These are phyloP conservation scores for Helminthosporium solani DNA, from an alignment of 2,329 filamentous ascomycete genomes.

Conservation along the genomic window DNA sequence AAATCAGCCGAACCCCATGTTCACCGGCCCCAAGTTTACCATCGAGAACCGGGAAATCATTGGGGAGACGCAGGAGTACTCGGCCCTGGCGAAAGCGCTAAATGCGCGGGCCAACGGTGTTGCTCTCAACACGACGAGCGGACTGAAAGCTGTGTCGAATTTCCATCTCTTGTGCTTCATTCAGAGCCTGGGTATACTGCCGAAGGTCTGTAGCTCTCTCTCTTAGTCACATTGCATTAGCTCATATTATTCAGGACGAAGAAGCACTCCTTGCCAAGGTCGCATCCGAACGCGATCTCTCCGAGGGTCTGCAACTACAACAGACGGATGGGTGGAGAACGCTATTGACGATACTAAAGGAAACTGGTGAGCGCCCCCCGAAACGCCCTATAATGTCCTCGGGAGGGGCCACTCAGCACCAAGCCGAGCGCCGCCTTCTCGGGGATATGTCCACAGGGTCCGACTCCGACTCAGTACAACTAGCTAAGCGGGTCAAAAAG, in stretches of 20 bases:
- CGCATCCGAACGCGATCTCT: conserved; percentile 76
- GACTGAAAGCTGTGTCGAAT: conserved; percentile 74
- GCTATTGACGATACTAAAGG: conserved; percentile 86
- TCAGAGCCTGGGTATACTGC: conserved; percentile 75
- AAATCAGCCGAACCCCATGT: conserved; percentile 72
- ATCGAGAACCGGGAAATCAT: conserved; percentile 89
- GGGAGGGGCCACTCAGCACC: conserved; percentile 38
- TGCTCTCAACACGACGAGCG: conserved; percentile 60
- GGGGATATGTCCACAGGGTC: conserved; percentile 37
- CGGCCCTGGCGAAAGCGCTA: conserved; percentile 66
- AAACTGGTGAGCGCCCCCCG: conserved; percentile 93
- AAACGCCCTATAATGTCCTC: conserved; percentile 57
- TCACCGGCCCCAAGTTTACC: conserved; percentile 72
- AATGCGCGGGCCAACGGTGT: conserved; percentile 57
- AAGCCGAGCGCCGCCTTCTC: conserved; percentile 14
- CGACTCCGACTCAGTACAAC: conserved; percentile 57
- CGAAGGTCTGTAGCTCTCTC: conserved; percentile 63
- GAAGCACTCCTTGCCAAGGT: conserved; percentile 81
- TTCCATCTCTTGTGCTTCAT: conserved; percentile 94
- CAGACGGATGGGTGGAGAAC: conserved; percentile 92
- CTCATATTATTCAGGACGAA: conserved; percentile 68
- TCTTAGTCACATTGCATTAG: conserved; percentile 7
- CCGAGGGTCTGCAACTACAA: conserved; percentile 79
- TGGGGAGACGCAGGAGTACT: conserved; percentile 80
- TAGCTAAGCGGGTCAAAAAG: conserved; percentile 67